Conservation (phyloP, 768 basidiomycete species). For the Trametes punicea region DNA sequence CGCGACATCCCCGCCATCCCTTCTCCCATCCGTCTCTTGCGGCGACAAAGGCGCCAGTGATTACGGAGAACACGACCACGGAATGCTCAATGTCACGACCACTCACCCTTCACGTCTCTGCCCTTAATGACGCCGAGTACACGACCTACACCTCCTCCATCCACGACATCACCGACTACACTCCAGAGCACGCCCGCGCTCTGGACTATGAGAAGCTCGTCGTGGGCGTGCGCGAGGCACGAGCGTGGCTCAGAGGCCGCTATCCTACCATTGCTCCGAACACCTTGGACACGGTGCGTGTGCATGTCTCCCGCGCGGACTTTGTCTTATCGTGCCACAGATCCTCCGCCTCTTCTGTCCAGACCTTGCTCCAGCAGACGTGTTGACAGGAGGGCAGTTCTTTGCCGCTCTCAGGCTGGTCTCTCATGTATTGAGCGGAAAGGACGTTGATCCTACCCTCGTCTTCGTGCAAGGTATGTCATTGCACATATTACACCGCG, state of each 20-base stretch:
- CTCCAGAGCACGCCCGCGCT: slow-evolving; percentile 34
- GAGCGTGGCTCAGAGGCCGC: slow-evolving; percentile 74
- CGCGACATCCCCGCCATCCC: background rate
- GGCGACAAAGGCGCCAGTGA: slow-evolving; percentile 1
- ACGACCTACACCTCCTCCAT: slow-evolving; percentile 60
- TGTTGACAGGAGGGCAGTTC: slow-evolving; percentile 66
- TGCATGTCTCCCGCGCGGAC: background rate
- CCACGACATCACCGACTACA: slow-evolving; percentile 33
- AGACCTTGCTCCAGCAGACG: slow-evolving; percentile 47
- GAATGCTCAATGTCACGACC: slow-evolving; percentile 41
- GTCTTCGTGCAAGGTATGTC: slow-evolving; percentile 74
- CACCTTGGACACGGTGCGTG: slow-evolving; percentile 58
- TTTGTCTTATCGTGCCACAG: slow-evolving; percentile 33
- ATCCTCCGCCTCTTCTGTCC: slow-evolving; percentile 66
- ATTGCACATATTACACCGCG: background rate
- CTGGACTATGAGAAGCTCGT: slow-evolving; percentile 50
- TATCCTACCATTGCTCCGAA: slow-evolving; percentile 51
- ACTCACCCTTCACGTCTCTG: slow-evolving; percentile 68
- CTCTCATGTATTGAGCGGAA: slow-evolving; percentile 56
- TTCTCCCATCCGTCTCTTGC: background rate
- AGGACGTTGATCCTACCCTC: slow-evolving; percentile 57
- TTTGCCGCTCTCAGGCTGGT: slow-evolving; percentile 72
- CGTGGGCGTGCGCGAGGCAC: slow-evolving; percentile 60
- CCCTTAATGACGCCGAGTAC: slow-evolving; percentile 73
- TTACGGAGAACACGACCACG: slow-evolving; percentile 7